These are phyloP conservation scores for Haplosporangium gracile DNA, from an alignment of 192 early-diverging fungal species.

Conservation along the genomic window DNA sequence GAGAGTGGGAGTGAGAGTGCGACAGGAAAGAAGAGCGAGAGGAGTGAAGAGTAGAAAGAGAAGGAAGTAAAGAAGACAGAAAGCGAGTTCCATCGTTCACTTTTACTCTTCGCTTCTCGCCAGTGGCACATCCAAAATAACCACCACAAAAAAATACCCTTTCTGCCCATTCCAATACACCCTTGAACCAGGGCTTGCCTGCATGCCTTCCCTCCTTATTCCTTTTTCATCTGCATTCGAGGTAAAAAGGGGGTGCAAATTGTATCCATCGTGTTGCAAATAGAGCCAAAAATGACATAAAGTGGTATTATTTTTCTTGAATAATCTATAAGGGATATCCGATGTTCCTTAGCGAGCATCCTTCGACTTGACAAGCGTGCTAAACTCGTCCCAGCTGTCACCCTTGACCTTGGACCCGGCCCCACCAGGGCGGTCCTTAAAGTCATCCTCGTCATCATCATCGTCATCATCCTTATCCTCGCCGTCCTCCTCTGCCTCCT, in stretches of 20 bases:
- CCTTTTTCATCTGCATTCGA: too few species aligned
- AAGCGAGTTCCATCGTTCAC: background rate
- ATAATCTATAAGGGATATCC: background rate
- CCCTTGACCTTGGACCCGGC: slow-evolving; percentile 33
- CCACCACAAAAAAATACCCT: background rate
- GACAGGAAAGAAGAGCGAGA: background rate
- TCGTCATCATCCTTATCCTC: slow-evolving; percentile 24
- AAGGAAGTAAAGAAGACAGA: background rate
- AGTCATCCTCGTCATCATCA: slow-evolving; percentile 43
- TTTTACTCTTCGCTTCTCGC: background rate
- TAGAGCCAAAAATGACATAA: background rate
- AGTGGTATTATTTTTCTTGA: background rate
- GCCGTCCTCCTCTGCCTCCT: slow-evolving; percentile 24
- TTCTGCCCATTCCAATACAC: background rate
- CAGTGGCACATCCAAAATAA: too few species aligned
- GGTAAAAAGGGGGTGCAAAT: background rate
- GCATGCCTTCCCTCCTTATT: background rate
- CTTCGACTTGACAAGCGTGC: slow-evolving; percentile 38
- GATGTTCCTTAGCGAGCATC: background rate
- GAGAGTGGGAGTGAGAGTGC: background rate
- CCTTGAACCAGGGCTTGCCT: background rate
- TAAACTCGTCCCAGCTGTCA: slow-evolving; percentile 52
- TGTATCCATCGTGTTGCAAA: background rate
- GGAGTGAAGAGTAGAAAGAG: background rate
- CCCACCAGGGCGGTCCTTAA: slow-evolving; percentile 27